Base-by-base conservation (phyloP, 306 rosid species). In the Casuarina equisetifolia region DNA sequence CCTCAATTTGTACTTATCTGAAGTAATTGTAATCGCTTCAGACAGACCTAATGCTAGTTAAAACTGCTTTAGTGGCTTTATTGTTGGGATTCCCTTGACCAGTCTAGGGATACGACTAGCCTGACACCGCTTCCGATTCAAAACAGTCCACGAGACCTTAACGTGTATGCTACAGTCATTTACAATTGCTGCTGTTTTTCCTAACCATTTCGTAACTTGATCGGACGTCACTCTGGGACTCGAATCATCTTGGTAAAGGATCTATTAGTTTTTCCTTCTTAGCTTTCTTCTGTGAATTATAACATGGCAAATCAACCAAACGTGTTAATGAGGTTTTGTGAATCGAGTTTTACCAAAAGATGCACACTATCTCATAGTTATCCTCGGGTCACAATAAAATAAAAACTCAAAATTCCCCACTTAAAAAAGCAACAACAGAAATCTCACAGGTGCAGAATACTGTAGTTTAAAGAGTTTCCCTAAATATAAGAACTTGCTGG, bases 381-480 rank as follows among this genome's bases (percentile, higher is more conserved):
- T 20, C 36, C 6, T 20, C 25, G 1, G 36, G 32, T 8, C 9
- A 45, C 17, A 70, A 3, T 3, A 19, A 44, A 42, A 44, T 42
- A 68, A 3, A 67, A 35, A 49, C 51, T 12, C 73, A 70, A 73
- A 39, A 68, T 69, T 80, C 71, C 72, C 25, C 39, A 16, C 7
- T 42, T 8, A 70, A 80, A 62, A 20, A 49, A 15, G 9, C 63
- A 44, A 72, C 48, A 42, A 25, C 6, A 73, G 72, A 80, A 63
- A 36, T 11, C 44, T 82, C 80, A 76, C 36, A 44, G 82, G 78
- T 58, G 72, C 80, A 11, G 38, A 55, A 70, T 20, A 62, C 51
- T 49, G 62, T 49, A 43, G 80, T 50, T 63, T 70, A 55, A 48
- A 69, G 36, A 63, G 71, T 8, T 17, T 64, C 58, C 38, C 38